Base-by-base conservation (phyloP, 129 eudicot genomes). In the Helichrysum umbraculigerum region DNA sequence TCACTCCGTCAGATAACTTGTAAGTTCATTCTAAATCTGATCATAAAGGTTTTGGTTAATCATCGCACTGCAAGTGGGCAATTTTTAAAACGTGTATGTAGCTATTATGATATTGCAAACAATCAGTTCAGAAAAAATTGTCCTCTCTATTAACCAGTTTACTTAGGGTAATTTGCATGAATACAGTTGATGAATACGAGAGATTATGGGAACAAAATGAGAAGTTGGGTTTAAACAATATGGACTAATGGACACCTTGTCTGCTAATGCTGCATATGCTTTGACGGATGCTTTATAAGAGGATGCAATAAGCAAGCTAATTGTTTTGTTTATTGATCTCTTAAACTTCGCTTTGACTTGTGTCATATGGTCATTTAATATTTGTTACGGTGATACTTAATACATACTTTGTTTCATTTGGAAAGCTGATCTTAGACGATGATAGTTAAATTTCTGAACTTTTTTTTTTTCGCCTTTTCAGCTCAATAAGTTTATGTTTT, bases 131-230 rank as follows among this genome's bases (percentile, higher is more conserved):
- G 52, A 21, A 19, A 21, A 69, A 44, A 20, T 6, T 14, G 57
- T 69, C 3, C 22, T 62, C 17, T 32, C 3, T 3, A 2, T 65
- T 80, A 66, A 67, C 41, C 1, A 60, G 58, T 71, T 71, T 67
- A 34, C 19, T 25, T 52, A 41, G 54, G 60, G 19, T 54, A 57
- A 64, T 50, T 42, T 64, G 66, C 33, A 39, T 76, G 68, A 33
- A 52, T 77, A 6, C 70, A 94, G 97, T 79, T 82, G 94, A 87
- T 78, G 96, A 91, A 65, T 91, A 94, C 16, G 97, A 88, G 85
- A 87, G 97, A 68, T 84, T 91, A 9, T 91, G 96, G 93, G 97
- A 94, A 73, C 99, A 94, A 75, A 94, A 94, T 35, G 99, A 94
- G 83, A 97, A 94, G 77, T 80, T 91, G 83, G 99, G 99, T 16